Conservation (phyloP, 1,284 basidiomycete genomes). For the Leccinum pachyderme region DNA sequence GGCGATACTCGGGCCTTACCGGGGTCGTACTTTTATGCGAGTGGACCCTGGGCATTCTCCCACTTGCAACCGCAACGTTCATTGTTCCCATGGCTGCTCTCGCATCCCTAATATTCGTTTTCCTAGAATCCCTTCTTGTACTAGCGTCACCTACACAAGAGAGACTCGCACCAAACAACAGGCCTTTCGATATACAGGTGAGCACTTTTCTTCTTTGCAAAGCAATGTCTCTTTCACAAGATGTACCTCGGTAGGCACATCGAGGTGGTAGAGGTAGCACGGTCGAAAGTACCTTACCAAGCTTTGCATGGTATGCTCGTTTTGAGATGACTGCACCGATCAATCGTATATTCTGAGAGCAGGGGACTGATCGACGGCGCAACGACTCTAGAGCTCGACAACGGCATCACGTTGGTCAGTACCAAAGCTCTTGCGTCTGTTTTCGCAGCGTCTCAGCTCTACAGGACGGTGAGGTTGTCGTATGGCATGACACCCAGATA, state of each 20-base stretch:
- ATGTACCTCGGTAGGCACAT: conserved; percentile 54
- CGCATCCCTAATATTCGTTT: conserved; percentile 7
- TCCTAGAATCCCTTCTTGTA: conserved; percentile 13
- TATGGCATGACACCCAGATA: conserved; percentile 79
- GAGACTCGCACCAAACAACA: conserved; percentile 16
- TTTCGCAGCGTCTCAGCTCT: conserved; percentile 9
- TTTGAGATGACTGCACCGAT: conserved; percentile 1
- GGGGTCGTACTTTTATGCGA: background rate
- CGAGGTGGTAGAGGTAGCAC: conserved; percentile 74
- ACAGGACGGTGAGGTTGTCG: conserved; percentile 70
- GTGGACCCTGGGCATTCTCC: background rate
- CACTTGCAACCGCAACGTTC: background rate
- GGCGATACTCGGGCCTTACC: background rate
- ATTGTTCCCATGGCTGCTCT: conserved; percentile 16
- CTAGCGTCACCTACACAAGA: conserved; percentile 32
- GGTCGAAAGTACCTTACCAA: conserved; percentile 66
- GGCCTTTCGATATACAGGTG: conserved; percentile 48
- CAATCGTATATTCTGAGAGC: conserved; percentile 8
- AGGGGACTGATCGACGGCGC: conserved; percentile 74
- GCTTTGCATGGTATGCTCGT: conserved; percentile 65
- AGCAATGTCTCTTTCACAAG: background rate
- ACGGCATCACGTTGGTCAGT: conserved; percentile 66
- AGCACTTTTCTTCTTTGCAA: conserved; percentile 5
- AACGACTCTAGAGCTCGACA: conserved; percentile 75
- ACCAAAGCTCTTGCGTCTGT: background rate